phyloP scores from a whole-genome alignment of 768 basidiomycete genomes.

The Termitomyces sp. region DNA sequence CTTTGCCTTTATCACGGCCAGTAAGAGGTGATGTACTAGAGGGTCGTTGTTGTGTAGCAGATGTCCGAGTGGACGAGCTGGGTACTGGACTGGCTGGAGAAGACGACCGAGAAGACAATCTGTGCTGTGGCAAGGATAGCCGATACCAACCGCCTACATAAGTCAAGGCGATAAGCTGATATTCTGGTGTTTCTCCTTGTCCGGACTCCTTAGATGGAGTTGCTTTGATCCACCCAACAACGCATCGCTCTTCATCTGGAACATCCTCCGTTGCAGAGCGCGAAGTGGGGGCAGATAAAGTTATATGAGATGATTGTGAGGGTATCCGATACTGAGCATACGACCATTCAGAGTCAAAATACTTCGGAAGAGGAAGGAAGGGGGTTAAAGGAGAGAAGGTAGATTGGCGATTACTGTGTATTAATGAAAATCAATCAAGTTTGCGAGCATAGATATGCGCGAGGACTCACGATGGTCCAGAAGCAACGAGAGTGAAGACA shows the following conservation, averaged over 20 bases:
- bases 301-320: constrained; percentile 78
- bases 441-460: neutral
- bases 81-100: constrained; percentile 20
- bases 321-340: constrained; percentile 92
- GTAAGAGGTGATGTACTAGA: constrained; percentile 54
- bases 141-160: constrained; percentile 94
- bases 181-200: constrained; percentile 38
- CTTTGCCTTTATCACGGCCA: constrained; percentile 60
- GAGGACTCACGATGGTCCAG: constrained; percentile 59
- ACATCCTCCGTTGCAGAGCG: constrained; percentile 58
- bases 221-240: constrained; percentile 81
- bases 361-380: constrained; percentile 82
- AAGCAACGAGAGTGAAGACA: constrained; percentile 72
- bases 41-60: constrained; percentile 44
- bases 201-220: constrained; percentile 36
- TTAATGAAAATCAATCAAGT: neutral
- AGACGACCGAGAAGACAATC: constrained; percentile 17
- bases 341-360: constrained; percentile 96
- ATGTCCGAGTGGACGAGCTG: constrained; percentile 46
- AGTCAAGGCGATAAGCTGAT: constrained; percentile 83
- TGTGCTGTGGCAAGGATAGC: constrained; percentile 56
- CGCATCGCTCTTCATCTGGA: constrained; percentile 81
- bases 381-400: constrained; percentile 77
- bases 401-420: constrained; percentile 76
- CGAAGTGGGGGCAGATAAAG: constrained; percentile 60